Evolutionary conservation across 2,329 filamentous ascomycete species (phyloP).

Genomic region (Nemania sp.): DNA sequence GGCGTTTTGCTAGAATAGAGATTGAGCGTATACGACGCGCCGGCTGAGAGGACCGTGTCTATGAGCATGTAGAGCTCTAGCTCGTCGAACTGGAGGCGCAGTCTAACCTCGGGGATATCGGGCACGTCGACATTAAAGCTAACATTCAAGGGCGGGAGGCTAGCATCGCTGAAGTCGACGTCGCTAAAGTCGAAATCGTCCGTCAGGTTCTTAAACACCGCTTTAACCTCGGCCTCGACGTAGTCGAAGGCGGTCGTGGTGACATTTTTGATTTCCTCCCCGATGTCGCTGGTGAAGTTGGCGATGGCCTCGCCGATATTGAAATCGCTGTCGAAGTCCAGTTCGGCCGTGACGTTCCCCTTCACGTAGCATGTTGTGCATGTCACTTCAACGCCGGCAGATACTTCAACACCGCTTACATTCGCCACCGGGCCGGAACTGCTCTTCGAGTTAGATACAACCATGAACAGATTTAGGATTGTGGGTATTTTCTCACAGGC

Average conservation of each 20-base stretch:
- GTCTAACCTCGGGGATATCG: constrained; percentile 56
- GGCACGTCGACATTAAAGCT: constrained; percentile 59
- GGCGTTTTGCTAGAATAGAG: constrained; percentile 61
- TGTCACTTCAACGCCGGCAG: constrained; percentile 55
- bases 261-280: constrained; percentile 51
- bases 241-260: constrained; percentile 48
- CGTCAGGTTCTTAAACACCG: constrained; percentile 29
- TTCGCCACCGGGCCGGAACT: constrained; percentile 29
- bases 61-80: constrained; percentile 65
- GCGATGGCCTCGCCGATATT: constrained; percentile 53
- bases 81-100: constrained; percentile 62
- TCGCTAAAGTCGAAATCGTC: constrained; percentile 46
- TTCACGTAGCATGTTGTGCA: constrained; percentile 65
- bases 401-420: constrained; percentile 39
- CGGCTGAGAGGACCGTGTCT: constrained; percentile 56
- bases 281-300: constrained; percentile 52
- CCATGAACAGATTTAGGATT: background rate
- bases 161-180: constrained; percentile 44
- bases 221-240: constrained; percentile 42
- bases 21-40: constrained; percentile 61
- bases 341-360: constrained; percentile 57
- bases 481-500: constrained; percentile 43
- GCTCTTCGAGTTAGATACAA: constrained; percentile 26
- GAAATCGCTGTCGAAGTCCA: constrained; percentile 58
- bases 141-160: constrained; percentile 55